Conservation (phyloP, 2,329 filamentous ascomycete species). For the Mycocentrospora acerina region DNA sequence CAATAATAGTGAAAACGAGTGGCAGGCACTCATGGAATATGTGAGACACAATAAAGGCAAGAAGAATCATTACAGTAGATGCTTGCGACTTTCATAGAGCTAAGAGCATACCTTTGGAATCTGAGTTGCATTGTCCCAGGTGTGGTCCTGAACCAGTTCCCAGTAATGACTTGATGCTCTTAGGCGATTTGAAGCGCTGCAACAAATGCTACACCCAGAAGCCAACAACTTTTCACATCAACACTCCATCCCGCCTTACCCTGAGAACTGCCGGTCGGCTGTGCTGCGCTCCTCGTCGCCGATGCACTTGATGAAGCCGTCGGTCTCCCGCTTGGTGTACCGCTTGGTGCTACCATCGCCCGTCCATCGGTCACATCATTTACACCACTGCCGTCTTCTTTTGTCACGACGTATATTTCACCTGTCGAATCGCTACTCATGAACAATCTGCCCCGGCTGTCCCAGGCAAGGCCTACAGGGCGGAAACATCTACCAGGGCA, state of each 20-base stretch:
- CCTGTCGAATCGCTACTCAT: constrained; percentile 65
- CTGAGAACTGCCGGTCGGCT: constrained; percentile 3
- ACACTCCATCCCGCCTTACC: neutral
- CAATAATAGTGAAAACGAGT: too few species aligned
- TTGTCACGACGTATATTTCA: constrained; percentile 61
- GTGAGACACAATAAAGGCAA: too few species aligned
- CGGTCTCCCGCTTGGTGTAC: constrained; percentile 5
- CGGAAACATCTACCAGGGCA: constrained; percentile 64
- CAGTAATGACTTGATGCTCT: neutral
- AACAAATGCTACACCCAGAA: neutral
- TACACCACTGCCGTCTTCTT: constrained; percentile 32
- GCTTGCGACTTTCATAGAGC: too few species aligned
- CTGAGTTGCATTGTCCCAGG: too few species aligned
- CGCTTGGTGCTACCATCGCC: constrained; percentile 14
- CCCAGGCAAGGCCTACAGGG: constrained; percentile 60
- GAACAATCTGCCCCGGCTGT: constrained; percentile 57
- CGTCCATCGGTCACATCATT: constrained; percentile 21
- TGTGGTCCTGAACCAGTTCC: too few species aligned
- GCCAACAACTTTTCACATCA: neutral
- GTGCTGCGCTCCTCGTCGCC: neutral
- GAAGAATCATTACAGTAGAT: too few species aligned
- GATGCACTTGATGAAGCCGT: constrained; percentile 6
- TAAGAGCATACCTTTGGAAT: too few species aligned
- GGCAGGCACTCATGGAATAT: too few species aligned
- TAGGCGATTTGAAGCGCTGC: neutral